phyloP scores from a whole-genome alignment of 1,139 yeast genomes.

The Diutina sp. region DNA sequence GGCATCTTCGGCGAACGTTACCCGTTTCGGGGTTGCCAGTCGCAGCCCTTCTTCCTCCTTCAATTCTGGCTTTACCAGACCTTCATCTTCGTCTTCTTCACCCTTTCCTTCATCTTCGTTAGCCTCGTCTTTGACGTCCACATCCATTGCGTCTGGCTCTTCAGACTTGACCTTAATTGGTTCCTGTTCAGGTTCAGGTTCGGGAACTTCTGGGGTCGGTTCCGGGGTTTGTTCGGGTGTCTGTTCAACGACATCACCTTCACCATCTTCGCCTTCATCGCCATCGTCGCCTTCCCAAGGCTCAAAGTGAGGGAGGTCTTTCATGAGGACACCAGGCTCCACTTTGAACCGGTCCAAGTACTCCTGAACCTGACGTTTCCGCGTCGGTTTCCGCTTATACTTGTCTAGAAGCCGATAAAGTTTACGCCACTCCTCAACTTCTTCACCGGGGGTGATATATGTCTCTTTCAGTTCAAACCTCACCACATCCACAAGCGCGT shows the following conservation, averaged over 20 bases:
- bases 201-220: neutral
- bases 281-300: neutral
- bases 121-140: neutral
- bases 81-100: slow-evolving; percentile 1
- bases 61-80: neutral
- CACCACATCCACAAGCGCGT: slow-evolving; percentile 47
- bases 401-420: slow-evolving; percentile 17
- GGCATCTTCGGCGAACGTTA: slow-evolving; percentile 17
- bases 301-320: neutral
- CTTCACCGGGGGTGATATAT: slow-evolving; percentile 37
- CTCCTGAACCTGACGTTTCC: neutral
- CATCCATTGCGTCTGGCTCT: neutral
- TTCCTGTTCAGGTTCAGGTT: neutral
- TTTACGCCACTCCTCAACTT: slow-evolving; percentile 32
- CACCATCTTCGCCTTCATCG: neutral
- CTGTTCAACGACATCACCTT: neutral
- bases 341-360: slow-evolving; percentile 1
- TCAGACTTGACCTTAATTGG: neutral
- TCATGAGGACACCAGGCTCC: neutral
- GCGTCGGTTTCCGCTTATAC: slow-evolving; percentile 4
- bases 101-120: no score
- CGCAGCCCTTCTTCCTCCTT: slow-evolving; percentile 1
- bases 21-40: slow-evolving; percentile 7
- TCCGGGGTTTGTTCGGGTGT: neutral
- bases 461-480: slow-evolving; percentile 33